A percentile compares a stretch with the other conserved stretches of the same genome.
Conservation (phyloP, 345 rosid genomes). For the Microcos paniculata region DNA sequence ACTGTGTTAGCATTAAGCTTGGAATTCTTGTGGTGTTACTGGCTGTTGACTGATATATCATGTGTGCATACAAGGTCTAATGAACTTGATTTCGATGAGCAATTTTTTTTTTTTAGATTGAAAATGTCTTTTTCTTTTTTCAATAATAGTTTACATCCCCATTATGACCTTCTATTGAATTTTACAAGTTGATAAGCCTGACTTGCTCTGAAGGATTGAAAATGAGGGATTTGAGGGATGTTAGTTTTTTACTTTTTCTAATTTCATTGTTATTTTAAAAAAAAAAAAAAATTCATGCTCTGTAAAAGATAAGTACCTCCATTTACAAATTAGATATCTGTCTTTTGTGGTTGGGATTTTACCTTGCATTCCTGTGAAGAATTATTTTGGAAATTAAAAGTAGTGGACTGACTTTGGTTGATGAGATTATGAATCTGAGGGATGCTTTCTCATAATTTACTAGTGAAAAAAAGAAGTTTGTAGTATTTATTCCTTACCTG, state of each 20-base stretch:
- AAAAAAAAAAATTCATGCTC: no score
- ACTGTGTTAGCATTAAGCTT: not conserved
- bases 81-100: not conserved
- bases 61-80: not conserved
- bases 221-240: not conserved
- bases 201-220: not conserved
- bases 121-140: not conserved
- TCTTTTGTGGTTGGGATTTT: not conserved
- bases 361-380: constrained; percentile 3
- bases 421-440: constrained; percentile 7
- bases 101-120: not conserved
- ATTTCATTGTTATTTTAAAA: not conserved
- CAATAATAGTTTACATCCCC: not conserved
- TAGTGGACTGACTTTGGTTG: constrained; percentile 5
- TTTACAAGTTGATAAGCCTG: not conserved
- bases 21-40: not conserved
- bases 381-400: not conserved
- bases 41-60: not conserved
- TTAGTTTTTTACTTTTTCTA: not conserved
- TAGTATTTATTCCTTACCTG: not conserved
- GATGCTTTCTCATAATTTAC: not conserved
- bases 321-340: no score
- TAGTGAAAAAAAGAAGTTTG: not conserved
- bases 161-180: not conserved
- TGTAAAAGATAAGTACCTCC: no score